Base-by-base conservation (phyloP, 495 filamentous ascomycete genomes). In the Xanthoparmelia taractica region DNA sequence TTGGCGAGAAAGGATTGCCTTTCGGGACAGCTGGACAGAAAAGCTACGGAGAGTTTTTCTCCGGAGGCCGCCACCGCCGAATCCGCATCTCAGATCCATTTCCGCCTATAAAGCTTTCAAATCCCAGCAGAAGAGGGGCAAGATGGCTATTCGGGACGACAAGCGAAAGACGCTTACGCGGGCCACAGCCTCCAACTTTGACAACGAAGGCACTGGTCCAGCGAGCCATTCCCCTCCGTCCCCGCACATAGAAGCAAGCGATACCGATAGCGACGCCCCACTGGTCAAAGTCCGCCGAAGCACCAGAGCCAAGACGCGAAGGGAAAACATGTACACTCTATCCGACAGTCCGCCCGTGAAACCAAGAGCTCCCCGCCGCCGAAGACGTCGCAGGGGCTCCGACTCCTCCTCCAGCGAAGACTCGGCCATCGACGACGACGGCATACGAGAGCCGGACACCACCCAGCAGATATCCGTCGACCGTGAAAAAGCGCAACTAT, bases 1-100 rank as follows among this genome's bases (percentile, higher is more conserved):
- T 25, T 94, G 90, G 88, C 86, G 89, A 57, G 85, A 91, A 65
- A 83, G 92, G 34, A 87, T 85, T 11, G 79, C 77, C 8, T 85
- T 96, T 64, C 81, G 90, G 31, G 83, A 87, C 64, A 81, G 82
- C 63, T 92, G 90, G 87, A 85, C 84, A 33, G 76, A 78, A 12
- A 82, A 77, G 52, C 74, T 96, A 20, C 76, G 81, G 41, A 74
- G 73, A 15, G 81, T 88, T 0, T 96, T 92, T 69, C 78, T 87
- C 29, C 77, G 88, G 17, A 77, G 76, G 25, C 72, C 71, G 45
- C 52, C 71, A 7, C 74, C 83, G 20, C 88, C 89, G 0, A 75
- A 78, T 45, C 72, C 78, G 58, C 29, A 71, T 69, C 59, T 66
- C n/a, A 54, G 66, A 64, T 36, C 54, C 41, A 8, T 68, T 59